phyloP scores from a whole-genome alignment of 2,329 filamentous ascomycete genomes.

The Aspergillus puulaauensis region DNA sequence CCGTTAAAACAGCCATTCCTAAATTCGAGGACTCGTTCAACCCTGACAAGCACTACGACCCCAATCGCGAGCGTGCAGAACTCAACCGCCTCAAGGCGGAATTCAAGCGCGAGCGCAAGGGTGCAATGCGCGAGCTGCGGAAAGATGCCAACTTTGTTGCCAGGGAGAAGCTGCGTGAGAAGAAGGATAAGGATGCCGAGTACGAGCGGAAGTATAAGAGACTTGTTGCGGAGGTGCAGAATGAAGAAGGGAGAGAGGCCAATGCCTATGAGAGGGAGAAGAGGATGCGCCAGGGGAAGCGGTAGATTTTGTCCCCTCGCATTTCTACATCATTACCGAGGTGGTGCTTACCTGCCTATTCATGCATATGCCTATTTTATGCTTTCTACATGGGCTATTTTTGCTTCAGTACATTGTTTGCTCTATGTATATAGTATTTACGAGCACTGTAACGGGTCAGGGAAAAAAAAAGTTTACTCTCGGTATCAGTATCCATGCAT shows the following conservation, averaged over 20 bases:
- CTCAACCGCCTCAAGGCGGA: slow-evolving; percentile 80
- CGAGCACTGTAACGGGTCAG: neutral
- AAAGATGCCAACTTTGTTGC: slow-evolving; percentile 96
- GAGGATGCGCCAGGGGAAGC: slow-evolving; percentile 67
- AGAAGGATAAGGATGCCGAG: slow-evolving; percentile 87
- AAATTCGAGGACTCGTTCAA: slow-evolving; percentile 97
- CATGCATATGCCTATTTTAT: neutral
- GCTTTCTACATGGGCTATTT: neutral
- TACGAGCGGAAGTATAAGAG: slow-evolving; percentile 97
- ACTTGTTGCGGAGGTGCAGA: slow-evolving; percentile 91
- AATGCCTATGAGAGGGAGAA: slow-evolving; percentile 91
- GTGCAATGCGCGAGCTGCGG: slow-evolving; percentile 85
- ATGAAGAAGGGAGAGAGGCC: slow-evolving; percentile 80
- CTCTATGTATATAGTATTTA: neutral
- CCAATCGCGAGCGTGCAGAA: slow-evolving; percentile 85
- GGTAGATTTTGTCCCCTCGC: slow-evolving; percentile 26
- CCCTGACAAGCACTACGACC: slow-evolving; percentile 95
- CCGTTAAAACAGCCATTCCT: slow-evolving; percentile 84
- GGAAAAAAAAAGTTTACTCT: neutral
- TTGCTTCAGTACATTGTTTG: slow-evolving; percentile 10
- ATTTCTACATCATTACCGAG: neutral
- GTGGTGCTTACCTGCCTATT: too few relatives aligned
- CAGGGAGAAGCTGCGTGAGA: slow-evolving; percentile 82
- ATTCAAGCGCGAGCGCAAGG: slow-evolving; percentile 94
- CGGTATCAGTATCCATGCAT: neutral